These are phyloP conservation scores for Colletotrichum coccodes DNA, from an alignment of 2,329 filamentous ascomycete genomes.

Conservation along the genomic window DNA sequence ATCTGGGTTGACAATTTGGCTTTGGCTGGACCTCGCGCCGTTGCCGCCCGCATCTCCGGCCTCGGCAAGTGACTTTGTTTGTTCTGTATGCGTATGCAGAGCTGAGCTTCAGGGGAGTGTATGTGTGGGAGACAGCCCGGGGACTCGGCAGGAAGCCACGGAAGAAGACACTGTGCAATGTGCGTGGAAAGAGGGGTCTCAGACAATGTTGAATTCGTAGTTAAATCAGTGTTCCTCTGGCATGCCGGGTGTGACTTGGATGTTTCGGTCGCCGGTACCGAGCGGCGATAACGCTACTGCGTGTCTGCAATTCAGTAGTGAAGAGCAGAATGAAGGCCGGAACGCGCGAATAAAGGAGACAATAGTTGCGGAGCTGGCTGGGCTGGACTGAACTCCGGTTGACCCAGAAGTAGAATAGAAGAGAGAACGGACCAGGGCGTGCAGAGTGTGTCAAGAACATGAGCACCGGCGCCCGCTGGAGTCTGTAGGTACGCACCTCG, in stretches of 20 bases:
- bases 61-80: constrained; percentile 25
- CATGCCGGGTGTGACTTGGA: constrained; percentile 17
- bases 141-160: constrained; percentile 24
- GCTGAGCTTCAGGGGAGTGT: constrained; percentile 3
- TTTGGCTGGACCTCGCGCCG: constrained; percentile 20
- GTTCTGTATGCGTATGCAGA: constrained; percentile 26
- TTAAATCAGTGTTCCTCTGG: constrained; percentile 3
- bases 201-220: constrained; percentile 22
- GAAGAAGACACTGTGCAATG: constrained; percentile 8
- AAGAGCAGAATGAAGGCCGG: not conserved
- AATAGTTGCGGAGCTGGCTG: not conserved
- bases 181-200: constrained; percentile 21
- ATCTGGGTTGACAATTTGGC: constrained; percentile 17
- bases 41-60: constrained; percentile 30
- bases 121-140: constrained; percentile 16
- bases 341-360: constrained; percentile 5
- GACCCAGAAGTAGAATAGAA: not conserved
- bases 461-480: not conserved
- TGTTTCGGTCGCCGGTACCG: constrained; percentile 17
- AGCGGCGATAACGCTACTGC: not conserved
- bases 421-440: constrained; percentile 2
- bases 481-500: not conserved
- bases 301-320: not conserved
- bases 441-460: not conserved
- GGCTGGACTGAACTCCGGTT: constrained; percentile 19